Conservation (phyloP, 345 rosid species). For the Brassica cretica region DNA sequence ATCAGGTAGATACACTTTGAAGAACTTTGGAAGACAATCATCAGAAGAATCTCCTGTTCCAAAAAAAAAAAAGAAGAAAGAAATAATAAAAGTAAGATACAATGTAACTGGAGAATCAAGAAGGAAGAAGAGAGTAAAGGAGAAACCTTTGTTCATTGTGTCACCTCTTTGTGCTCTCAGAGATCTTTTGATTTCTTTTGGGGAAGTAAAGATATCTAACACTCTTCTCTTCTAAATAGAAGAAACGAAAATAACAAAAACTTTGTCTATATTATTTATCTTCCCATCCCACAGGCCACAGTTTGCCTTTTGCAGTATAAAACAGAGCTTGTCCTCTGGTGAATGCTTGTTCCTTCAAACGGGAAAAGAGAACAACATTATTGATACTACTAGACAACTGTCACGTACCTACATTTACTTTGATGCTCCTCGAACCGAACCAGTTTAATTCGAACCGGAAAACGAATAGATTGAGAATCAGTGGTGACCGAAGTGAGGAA, state of each 20-base stretch:
- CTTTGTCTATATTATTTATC: background rate
- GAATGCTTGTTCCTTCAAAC: background rate
- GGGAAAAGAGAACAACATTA: conserved; percentile 9
- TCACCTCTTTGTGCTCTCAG: conserved; percentile 2
- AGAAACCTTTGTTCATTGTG: conserved; percentile 29
- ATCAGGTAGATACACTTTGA: conserved; percentile 32
- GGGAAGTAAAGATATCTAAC: conserved; percentile 1
- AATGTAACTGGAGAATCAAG: conserved; percentile 2
- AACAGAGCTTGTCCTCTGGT: conserved; percentile 31
- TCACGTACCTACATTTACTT: background rate
- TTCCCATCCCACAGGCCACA: background rate
- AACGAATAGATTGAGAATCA: background rate
- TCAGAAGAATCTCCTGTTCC: background rate
- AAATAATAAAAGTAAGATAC: background rate
- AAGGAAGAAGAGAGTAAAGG: conserved; percentile 8
- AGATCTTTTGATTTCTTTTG: background rate
- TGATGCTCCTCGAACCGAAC: background rate
- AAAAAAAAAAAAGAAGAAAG: background rate
- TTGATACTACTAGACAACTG: background rate
- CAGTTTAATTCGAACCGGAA: background rate
- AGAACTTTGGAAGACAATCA: conserved; percentile 33
- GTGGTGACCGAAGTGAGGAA: background rate
- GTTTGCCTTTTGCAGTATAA: conserved; percentile 9
- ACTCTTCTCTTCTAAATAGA: background rate
- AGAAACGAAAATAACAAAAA: background rate